A percentile compares a stretch with the other conserved stretches of the same genome.
Evolutionary conservation across 2,329 filamentous ascomycete genomes (phyloP).

Genomic region (Lasiodiplodia sp.): DNA sequence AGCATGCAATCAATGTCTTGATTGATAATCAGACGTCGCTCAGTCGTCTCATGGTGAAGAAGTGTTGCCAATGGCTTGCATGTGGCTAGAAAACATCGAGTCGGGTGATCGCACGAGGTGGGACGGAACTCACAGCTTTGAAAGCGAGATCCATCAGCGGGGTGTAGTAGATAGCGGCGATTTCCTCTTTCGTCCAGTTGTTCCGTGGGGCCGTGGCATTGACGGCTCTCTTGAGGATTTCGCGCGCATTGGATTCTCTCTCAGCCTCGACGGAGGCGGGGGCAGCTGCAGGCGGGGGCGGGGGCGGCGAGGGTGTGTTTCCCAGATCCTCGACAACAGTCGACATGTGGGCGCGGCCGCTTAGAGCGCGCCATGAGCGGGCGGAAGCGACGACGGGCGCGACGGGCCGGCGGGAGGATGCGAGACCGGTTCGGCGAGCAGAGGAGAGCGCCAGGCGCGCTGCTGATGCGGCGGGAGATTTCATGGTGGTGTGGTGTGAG

Average conservation of each 20-base stretch:
- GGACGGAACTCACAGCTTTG: conserved; percentile 66
- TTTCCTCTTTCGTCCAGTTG: conserved; percentile 83
- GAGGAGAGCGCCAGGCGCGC: conserved; percentile 3
- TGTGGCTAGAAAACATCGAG: not conserved
- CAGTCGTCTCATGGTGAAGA: not conserved
- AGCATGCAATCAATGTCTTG: not conserved
- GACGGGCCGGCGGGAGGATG: conserved; percentile 8
- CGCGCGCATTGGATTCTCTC: conserved; percentile 20
- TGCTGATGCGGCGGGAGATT: conserved; percentile 6
- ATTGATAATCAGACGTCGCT: not conserved
- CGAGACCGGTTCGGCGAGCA: not conserved
- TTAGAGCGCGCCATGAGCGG: conserved; percentile 10
- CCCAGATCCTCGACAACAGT: conserved; percentile 26
- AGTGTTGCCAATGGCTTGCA: conserved; percentile 17
- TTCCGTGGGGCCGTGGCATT: conserved; percentile 68
- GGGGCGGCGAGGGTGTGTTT: conserved; percentile 22
- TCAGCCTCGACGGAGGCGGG: conserved; percentile 19
- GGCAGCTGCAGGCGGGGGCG: conserved; percentile 9
- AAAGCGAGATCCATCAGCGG: conserved; percentile 81
- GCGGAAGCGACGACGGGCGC: conserved; percentile 10
- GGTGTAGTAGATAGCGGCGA: conserved; percentile 80
- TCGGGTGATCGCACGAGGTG: not conserved
- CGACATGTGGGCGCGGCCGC: conserved; percentile 26
- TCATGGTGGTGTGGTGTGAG: conserved; percentile 20
- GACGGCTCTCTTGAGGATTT: conserved; percentile 60